These are phyloP conservation scores for Fusarium agapanthi DNA, from an alignment of 2,329 filamentous ascomycete species.

Conservation along the genomic window DNA sequence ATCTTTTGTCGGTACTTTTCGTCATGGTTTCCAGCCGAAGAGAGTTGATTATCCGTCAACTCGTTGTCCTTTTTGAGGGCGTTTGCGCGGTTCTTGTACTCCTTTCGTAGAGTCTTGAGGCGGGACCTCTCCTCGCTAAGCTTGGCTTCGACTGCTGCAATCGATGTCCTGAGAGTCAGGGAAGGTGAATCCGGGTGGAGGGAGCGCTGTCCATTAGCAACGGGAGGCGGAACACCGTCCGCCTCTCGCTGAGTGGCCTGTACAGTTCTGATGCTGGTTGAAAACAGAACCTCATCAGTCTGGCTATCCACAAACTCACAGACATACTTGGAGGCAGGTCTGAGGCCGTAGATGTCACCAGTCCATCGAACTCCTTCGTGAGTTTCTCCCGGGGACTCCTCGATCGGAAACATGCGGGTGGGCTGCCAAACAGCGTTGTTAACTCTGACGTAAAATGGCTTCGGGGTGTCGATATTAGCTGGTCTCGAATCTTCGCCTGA, in stretches of 20 bases:
- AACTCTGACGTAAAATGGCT: slow-evolving; percentile 81
- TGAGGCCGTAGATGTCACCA: slow-evolving; percentile 74
- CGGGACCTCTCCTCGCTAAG: slow-evolving; percentile 74
- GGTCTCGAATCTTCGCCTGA: slow-evolving; percentile 48
- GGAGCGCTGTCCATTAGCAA: slow-evolving; percentile 62
- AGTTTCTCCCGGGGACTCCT: slow-evolving; percentile 45
- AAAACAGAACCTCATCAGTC: slow-evolving; percentile 73
- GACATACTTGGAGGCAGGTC: slow-evolving; percentile 79
- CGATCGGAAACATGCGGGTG: slow-evolving; percentile 70
- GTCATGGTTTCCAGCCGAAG: slow-evolving; percentile 76
- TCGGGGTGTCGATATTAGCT: slow-evolving; percentile 70
- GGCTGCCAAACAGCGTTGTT: slow-evolving; percentile 85
- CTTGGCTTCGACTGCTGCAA: slow-evolving; percentile 75
- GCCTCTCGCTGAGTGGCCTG: slow-evolving; percentile 53
- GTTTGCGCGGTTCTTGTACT: slow-evolving; percentile 76
- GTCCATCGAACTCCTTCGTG: slow-evolving; percentile 68
- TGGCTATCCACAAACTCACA: slow-evolving; percentile 78
- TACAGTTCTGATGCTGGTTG: slow-evolving; percentile 74
- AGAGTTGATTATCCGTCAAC: slow-evolving; percentile 69
- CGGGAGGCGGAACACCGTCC: slow-evolving; percentile 42
- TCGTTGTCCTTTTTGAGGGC: slow-evolving; percentile 78
- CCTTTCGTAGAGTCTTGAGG: slow-evolving; percentile 76
- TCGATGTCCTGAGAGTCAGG: slow-evolving; percentile 79
- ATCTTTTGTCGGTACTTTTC: slow-evolving; percentile 80
- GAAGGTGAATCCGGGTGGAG: slow-evolving; percentile 79